Evolutionary conservation across 2,329 filamentous ascomycete species (phyloP).

Genomic region (Teratosphaeria viscida): DNA sequence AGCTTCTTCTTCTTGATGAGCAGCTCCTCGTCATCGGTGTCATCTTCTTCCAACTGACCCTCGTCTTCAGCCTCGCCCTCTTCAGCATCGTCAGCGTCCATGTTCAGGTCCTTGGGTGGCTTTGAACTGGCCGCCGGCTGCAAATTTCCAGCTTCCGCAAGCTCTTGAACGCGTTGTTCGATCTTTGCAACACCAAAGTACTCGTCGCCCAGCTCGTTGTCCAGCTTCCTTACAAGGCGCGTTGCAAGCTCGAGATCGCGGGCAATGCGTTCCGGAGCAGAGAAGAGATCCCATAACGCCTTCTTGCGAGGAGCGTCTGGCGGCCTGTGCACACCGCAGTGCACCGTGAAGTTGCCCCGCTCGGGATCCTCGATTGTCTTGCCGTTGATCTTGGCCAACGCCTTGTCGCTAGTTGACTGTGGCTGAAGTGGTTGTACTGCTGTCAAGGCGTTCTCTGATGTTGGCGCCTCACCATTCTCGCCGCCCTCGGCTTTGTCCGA

Average conservation of each 20-base stretch:
- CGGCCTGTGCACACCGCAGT: constrained; percentile 90
- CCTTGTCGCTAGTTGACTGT: constrained; percentile 50
- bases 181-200: constrained; percentile 71
- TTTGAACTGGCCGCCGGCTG: constrained; percentile 54
- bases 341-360: constrained; percentile 91
- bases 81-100: constrained; percentile 37
- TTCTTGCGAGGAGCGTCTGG: constrained; percentile 82
- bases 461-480: constrained; percentile 13
- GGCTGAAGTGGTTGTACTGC: constrained; percentile 1
- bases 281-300: constrained; percentile 93
- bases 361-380: constrained; percentile 94
- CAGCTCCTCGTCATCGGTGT: constrained; percentile 81
- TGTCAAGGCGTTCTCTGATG: constrained; percentile 6
- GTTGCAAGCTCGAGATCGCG: constrained; percentile 78
- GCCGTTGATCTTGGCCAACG: constrained; percentile 87
- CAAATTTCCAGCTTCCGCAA: constrained; percentile 65
- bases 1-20: constrained; percentile 92
- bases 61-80: constrained; percentile 61
- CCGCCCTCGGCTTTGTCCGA: constrained; percentile 4
- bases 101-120: constrained; percentile 52
- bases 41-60: constrained; percentile 46
- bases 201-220: constrained; percentile 67
- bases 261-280: constrained; percentile 82
- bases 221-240: constrained; percentile 72
- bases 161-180: constrained; percentile 74